These are phyloP conservation scores for Microascus cirrosus DNA, from an alignment of 2,329 filamentous ascomycete species.

Conservation along the genomic window DNA sequence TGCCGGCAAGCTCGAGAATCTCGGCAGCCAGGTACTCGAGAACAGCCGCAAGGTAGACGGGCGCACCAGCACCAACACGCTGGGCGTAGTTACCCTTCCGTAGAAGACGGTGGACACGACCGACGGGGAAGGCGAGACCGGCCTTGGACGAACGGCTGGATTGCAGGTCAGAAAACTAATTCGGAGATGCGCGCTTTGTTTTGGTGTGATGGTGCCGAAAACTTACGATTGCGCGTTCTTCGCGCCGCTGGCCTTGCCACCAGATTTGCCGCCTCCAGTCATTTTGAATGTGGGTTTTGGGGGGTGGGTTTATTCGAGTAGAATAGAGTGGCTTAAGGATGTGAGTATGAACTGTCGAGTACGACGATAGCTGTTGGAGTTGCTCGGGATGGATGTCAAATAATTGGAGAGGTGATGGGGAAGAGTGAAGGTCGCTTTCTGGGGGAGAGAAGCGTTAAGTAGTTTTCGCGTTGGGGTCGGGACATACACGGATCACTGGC, in stretches of 20 bases:
- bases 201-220: neutral
- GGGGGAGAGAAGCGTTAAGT: constrained; percentile 41
- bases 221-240: constrained; percentile 99
- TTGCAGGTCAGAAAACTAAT: constrained; percentile 25
- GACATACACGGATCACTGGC: constrained; percentile 37
- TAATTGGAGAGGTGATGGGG: constrained; percentile 18
- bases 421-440: constrained; percentile 13
- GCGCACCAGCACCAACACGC: constrained; percentile 96
- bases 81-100: constrained; percentile 99
- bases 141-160: constrained; percentile 94
- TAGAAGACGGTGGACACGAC: constrained; percentile 97
- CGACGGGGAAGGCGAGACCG: constrained; percentile 96
- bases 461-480: constrained; percentile 37
- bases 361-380: constrained; percentile 25
- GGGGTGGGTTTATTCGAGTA: constrained; percentile 8
- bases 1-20: constrained; percentile 97
- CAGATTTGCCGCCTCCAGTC: constrained; percentile 99
- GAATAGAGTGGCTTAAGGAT: constrained; percentile 13
- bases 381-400: constrained; percentile 11
- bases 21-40: constrained; percentile 98
- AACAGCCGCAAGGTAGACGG: constrained; percentile 93
- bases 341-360: constrained; percentile 17
- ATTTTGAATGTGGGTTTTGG: constrained; percentile 50
- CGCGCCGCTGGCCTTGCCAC: constrained; percentile 97
- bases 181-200: neutral